Evolutionary conservation across 2,329 filamentous ascomycete species (phyloP), one percentile per base, ranked within the genome.

Genomic region (Pestalotiopsis sp.): DNA sequence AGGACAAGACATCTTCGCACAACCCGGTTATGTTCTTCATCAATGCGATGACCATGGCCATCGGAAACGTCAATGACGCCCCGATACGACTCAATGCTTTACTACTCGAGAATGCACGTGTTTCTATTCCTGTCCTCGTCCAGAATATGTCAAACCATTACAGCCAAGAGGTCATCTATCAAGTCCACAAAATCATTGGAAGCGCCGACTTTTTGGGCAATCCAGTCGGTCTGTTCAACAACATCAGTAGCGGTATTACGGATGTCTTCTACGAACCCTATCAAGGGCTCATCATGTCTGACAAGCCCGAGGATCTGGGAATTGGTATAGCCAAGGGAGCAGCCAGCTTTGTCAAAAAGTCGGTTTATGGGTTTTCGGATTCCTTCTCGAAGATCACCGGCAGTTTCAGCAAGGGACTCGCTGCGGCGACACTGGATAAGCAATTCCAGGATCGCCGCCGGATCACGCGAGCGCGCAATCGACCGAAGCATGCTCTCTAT

Each of bases 211-310:
- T 99, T 86, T 85, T 99, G 5, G 96, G 96, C 48, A 99, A 99
- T 74, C 96, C 96, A 0, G 97, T 99, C 17, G 96, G 96, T 58
- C 84, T 99, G 57, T 99, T 99, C 89, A 98, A 97, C 83, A 99
- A 95, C 77, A 92, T 99, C 79, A 97, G 94, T 74, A 99, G 96
- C 59, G 96, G 97, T 73, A 93, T 99, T 65, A 94, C 93, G 22
- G 96, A 98, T 78, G 97, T 99, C 77, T 99, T 99, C 83, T 99
- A 99, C 84, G 97, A 99, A 78, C 96, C 96, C 48, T 99, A 99
- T 81, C 96, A 99, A 82, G 93, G 97, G 24, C 88, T 99, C 62
- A 97, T 99, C 78, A 93, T 97, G 86, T 97, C 94, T 0, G 96
- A 99, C 78, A 89, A 93, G 72, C 97, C 96, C 2, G 95, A 98